A percentile compares a stretch with the other conserved stretches of the same genome.
Conservation (phyloP, 495 filamentous ascomycete genomes). For the Entonaema liquescens region DNA sequence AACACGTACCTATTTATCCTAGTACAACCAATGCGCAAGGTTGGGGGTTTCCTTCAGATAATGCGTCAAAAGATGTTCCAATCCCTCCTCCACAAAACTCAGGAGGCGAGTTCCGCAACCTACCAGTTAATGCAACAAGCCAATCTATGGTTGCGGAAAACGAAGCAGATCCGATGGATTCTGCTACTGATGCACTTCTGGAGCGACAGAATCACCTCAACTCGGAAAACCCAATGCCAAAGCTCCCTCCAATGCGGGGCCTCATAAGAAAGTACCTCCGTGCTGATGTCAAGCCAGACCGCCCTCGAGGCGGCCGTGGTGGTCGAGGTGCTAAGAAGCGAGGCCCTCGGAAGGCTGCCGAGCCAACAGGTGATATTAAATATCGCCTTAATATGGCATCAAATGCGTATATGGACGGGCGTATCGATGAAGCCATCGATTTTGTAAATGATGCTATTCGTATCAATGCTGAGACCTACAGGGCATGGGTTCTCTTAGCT, state of each 20-base stretch:
- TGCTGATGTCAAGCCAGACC: slow-evolving; percentile 15
- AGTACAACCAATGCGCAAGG: background rate
- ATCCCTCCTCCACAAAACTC: background rate
- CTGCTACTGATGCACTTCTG: slow-evolving; percentile 29
- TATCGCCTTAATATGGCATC: slow-evolving; percentile 73
- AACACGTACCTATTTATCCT: background rate
- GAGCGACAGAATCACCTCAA: slow-evolving; percentile 35
- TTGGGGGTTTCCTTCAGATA: background rate
- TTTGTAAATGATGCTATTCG: slow-evolving; percentile 74
- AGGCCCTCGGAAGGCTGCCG: slow-evolving; percentile 75
- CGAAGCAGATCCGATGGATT: slow-evolving; percentile 18
- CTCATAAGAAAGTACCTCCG: slow-evolving; percentile 25
- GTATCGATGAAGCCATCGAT: slow-evolving; percentile 70
- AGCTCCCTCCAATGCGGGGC: slow-evolving; percentile 17
- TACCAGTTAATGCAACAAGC: background rate
- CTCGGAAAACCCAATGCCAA: slow-evolving; percentile 30
- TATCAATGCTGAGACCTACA: slow-evolving; percentile 83
- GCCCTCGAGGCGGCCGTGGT: slow-evolving; percentile 26
- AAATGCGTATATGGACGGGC: slow-evolving; percentile 70
- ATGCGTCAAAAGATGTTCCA: background rate
- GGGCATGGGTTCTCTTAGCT: slow-evolving; percentile 78
- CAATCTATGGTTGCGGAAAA: slow-evolving; percentile 5
- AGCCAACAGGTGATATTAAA: slow-evolving; percentile 79
- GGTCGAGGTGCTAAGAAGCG: slow-evolving; percentile 44
- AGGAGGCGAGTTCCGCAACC: background rate